Percentiles rank a stretch among this genome's conserved stretches.
Evolutionary conservation across 1,284 basidiomycete genomes (phyloP).

Genomic region (Papiliotrema laurentii): DNA sequence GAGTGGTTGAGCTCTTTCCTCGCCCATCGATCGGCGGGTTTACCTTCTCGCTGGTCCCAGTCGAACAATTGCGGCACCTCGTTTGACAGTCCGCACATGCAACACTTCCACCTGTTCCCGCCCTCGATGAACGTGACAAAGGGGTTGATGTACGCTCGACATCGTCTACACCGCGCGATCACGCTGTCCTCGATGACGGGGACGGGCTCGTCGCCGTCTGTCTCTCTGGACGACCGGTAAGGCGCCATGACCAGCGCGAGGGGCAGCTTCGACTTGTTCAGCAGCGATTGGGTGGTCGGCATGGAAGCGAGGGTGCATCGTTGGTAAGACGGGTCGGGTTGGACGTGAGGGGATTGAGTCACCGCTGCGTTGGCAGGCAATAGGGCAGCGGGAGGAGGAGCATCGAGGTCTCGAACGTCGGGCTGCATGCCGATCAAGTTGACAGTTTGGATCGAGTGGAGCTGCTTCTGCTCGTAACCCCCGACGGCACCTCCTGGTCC

Average conservation of each 20-base stretch:
- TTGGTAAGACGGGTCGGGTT: conserved; percentile 89
- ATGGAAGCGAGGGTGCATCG: conserved; percentile 87
- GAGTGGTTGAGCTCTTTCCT: conserved; percentile 90
- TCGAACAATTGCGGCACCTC: conserved; percentile 98
- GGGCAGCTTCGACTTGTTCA: conserved; percentile 91
- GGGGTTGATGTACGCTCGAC: conserved; percentile 98
- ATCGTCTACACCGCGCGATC: conserved; percentile 94
- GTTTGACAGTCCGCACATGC: conserved; percentile 98
- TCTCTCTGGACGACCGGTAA: conserved; percentile 68
- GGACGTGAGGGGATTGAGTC: conserved; percentile 71
- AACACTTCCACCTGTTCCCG: conserved; percentile 98
- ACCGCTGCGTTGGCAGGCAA: conserved; percentile 79
- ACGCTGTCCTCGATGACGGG: conserved; percentile 89
- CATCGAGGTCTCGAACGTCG: conserved; percentile 75
- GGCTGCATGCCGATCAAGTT: conserved; percentile 87
- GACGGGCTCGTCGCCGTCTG: conserved; percentile 59
- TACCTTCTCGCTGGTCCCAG: conserved; percentile 91
- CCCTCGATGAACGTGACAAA: conserved; percentile 98
- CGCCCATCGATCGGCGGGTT: conserved; percentile 91
- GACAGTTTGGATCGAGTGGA: conserved; percentile 68
- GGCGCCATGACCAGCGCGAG: conserved; percentile 87
- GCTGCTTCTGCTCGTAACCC: conserved; percentile 27
- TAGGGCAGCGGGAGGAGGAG: conserved; percentile 80
- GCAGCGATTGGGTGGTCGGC: conserved; percentile 84
- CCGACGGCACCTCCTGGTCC: conserved; percentile 7